phyloP scores from a whole-genome alignment of 768 basidiomycete genomes.

The Suillus spraguei region DNA sequence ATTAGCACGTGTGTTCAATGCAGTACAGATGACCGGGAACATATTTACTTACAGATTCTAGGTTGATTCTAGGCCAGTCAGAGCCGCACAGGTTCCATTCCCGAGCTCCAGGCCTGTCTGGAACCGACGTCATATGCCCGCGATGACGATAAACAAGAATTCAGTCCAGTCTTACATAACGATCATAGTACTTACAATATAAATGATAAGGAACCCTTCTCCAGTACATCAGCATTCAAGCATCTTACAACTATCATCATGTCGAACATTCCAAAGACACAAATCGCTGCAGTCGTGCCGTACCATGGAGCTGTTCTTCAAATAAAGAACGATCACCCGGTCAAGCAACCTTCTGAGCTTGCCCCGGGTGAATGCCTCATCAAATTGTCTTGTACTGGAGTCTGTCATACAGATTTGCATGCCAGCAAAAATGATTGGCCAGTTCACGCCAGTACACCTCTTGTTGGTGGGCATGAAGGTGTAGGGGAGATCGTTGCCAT shows the following conservation, averaged over 20 bases:
- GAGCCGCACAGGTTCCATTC: too few relatives aligned
- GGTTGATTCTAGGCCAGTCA: too few relatives aligned
- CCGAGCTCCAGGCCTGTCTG: too few relatives aligned
- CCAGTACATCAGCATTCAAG: background rate
- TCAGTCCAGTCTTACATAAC: too few relatives aligned
- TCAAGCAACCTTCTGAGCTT: slow-evolving; percentile 57
- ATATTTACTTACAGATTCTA: too few relatives aligned
- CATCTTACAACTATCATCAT: slow-evolving; percentile 9
- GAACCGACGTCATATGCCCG: too few relatives aligned
- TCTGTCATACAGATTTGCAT: slow-evolving; percentile 88
- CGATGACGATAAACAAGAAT: too few relatives aligned
- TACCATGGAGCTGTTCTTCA: slow-evolving; percentile 32
- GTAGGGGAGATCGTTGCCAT: slow-evolving; percentile 84
- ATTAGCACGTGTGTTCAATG: too few relatives aligned
- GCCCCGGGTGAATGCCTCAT: slow-evolving; percentile 73
- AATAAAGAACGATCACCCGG: slow-evolving; percentile 50
- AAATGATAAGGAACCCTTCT: too few relatives aligned
- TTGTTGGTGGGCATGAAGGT: slow-evolving; percentile 86
- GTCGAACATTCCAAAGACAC: slow-evolving; percentile 41
- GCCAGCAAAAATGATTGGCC: slow-evolving; percentile 84
- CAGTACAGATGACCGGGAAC: too few relatives aligned
- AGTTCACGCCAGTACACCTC: slow-evolving; percentile 57
- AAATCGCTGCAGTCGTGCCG: slow-evolving; percentile 43
- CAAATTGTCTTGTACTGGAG: slow-evolving; percentile 75
- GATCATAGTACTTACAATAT: too few relatives aligned